Base-by-base conservation (phyloP, 1,284 basidiomycete species). In the Rhodotorula sp. region DNA sequence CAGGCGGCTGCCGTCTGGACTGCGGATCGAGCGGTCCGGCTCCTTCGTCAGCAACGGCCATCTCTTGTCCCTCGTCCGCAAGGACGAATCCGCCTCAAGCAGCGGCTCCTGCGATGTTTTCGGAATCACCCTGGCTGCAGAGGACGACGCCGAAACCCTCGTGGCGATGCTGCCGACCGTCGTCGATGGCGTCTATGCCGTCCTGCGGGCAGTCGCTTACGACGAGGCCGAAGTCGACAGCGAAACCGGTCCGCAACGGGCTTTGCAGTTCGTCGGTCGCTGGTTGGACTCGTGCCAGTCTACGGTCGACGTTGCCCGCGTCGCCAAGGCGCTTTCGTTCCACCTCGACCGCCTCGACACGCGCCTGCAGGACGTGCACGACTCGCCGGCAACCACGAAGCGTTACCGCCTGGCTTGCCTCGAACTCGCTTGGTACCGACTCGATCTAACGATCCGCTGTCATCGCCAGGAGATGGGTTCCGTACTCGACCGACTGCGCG, bases 11-110 rank as follows among this genome's bases (percentile, higher is more conserved):
- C 82, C 83, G 28, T 81, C 84, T 3, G 87, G 87, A 2, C 78
- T 86, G 58, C 81, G 83, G 54, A 87, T 90, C 75, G 79, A 80
- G 3, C 58, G 78, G 3, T 79, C 80, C 23, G 54, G 61, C 7
- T 86, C 86, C 3, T 88, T 86, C 74, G 83, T 87, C 38, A 84
- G 84, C 31, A 85, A 82, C 68, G 87, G 88, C 2, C 82, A 84
- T 78, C 84, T 91, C 12, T 69, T 86, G 60, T 78, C 81, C 7
- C 72, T 84, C 63, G 55, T 82, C 45, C 79, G 82, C 26, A 79
- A 79, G 19, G 69, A 47, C 12, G 76, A 15, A 0, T 31, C 21
- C 66, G 64, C 23, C 73, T 28, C 64, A 1, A 26, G 59, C 5
- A 23, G 52, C 10, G 48, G 56, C 23, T 56, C 64, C 1, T 52